Evolutionary conservation across 1,284 basidiomycete species (phyloP).

Genomic region (Mycosarcoma mackinlayi): DNA sequence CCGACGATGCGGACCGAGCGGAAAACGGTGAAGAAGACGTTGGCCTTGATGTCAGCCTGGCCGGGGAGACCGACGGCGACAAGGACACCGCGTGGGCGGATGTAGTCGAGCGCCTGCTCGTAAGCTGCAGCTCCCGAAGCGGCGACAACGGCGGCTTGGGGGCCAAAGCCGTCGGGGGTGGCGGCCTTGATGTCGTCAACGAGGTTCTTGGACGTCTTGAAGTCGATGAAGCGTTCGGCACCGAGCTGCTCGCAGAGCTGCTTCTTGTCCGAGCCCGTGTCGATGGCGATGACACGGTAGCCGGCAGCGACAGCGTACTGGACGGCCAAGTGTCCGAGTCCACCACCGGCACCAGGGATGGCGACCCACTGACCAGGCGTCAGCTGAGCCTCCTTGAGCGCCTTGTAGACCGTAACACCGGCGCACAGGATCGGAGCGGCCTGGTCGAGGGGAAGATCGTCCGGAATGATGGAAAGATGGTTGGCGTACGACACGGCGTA

Average conservation of each 20-base stretch:
- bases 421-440: conserved; percentile 83
- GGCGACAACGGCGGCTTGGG: conserved; percentile 73
- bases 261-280: conserved; percentile 81
- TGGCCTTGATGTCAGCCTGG: conserved; percentile 74
- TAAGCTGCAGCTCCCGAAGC: conserved; percentile 73
- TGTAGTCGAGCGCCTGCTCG: conserved; percentile 74
- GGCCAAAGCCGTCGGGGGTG: conserved; percentile 76
- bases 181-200: conserved; percentile 75
- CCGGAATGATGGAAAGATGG: conserved; percentile 73
- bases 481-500: conserved; percentile 75
- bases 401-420: conserved; percentile 85
- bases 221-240: conserved; percentile 83
- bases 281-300: conserved; percentile 82
- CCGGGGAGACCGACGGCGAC: conserved; percentile 82
- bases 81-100: conserved; percentile 76
- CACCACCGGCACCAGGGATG: conserved; percentile 79
- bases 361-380: conserved; percentile 83
- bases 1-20: conserved; percentile 77
- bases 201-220: conserved; percentile 73
- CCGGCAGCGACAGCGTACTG: conserved; percentile 61
- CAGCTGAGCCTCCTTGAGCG: conserved; percentile 77
- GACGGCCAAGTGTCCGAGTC: conserved; percentile 70
- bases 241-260: conserved; percentile 78
- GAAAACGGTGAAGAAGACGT: conserved; percentile 76
- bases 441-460: conserved; percentile 73